These are phyloP conservation scores for Decorospora gaudefroyi DNA, from an alignment of 2,329 filamentous ascomycete genomes.

Conservation along the genomic window DNA sequence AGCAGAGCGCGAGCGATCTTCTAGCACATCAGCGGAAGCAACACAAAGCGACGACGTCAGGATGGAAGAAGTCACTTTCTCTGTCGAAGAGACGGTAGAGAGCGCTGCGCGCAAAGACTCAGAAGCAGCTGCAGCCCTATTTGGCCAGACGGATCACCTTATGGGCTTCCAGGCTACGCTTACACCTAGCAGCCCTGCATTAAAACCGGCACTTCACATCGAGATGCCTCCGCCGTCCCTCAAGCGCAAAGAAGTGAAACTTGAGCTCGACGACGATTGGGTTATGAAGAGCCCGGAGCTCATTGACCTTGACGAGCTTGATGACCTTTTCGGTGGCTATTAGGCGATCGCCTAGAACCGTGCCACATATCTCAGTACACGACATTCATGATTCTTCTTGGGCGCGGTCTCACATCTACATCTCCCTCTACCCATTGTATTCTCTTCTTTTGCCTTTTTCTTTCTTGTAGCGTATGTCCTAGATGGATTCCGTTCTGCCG, in stretches of 20 bases:
- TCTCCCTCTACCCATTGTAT: conserved; percentile 26
- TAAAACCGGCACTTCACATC: conserved; percentile 47
- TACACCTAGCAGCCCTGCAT: conserved; percentile 52
- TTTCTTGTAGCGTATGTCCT: conserved; percentile 31
- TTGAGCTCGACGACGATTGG: conserved; percentile 38
- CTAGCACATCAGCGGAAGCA: conserved; percentile 46
- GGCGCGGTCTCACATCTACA: conserved; percentile 31
- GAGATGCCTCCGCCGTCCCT: conserved; percentile 41
- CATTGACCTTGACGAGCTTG: conserved; percentile 86
- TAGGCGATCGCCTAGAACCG: conserved; percentile 11
- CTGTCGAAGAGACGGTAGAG: conserved; percentile 54
- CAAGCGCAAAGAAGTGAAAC: conserved; percentile 42
- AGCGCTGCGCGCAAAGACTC: conserved; percentile 56
- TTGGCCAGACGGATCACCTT: conserved; percentile 52
- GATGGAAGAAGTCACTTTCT: conserved; percentile 48
- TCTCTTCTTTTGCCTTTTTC: conserved; percentile 22
- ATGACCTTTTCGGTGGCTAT: conserved; percentile 16
- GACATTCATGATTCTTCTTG: conserved; percentile 42
- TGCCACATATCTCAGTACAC: conserved; percentile 20
- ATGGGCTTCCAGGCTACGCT: conserved; percentile 46
- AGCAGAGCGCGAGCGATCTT: conserved; percentile 49
- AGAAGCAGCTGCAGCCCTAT: conserved; percentile 55
- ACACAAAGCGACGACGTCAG: conserved; percentile 33
- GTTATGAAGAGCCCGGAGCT: conserved; percentile 74
- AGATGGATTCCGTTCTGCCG: conserved; percentile 37